Evolutionary conservation across 441 rosid genomes (phyloP).

Genomic region (Jatropha multifida): DNA sequence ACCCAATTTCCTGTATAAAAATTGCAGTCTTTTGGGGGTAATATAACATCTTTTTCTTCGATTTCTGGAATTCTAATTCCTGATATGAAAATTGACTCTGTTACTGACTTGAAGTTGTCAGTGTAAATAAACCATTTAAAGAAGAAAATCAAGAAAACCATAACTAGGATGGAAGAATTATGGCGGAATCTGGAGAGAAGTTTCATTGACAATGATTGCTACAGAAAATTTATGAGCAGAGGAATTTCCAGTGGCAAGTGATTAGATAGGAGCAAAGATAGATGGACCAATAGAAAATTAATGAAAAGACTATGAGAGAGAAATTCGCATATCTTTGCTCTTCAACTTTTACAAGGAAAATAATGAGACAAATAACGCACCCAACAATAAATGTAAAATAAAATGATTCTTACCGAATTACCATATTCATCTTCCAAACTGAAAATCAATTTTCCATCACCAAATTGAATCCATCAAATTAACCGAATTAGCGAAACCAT

Average conservation of each 20-base stretch:
- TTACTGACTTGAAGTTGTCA: conserved; percentile 13
- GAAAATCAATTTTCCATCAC: too few relatives aligned
- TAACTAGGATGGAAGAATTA: conserved; percentile 3
- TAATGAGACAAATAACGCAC: too few relatives aligned
- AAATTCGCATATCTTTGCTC: neutral
- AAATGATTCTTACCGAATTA: too few relatives aligned
- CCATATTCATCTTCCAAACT: too few relatives aligned
- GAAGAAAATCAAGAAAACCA: conserved; percentile 16
- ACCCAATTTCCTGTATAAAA: conserved; percentile 81
- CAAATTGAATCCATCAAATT: too few relatives aligned
- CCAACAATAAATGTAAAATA: too few relatives aligned
- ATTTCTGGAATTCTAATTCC: neutral
- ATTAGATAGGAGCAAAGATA: neutral
- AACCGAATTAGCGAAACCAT: too few relatives aligned
- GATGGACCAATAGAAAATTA: neutral
- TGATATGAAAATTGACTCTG: conserved; percentile 3
- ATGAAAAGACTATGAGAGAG: neutral
- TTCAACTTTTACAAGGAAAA: neutral
- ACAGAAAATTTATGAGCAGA: neutral
- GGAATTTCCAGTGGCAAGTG: neutral
- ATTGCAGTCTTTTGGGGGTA: conserved; percentile 67
- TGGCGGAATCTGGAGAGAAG: conserved; percentile 16
- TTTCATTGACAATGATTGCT: neutral
- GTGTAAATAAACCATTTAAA: conserved; percentile 3
- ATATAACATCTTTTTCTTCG: conserved; percentile 3